Percentiles rank a stretch among this genome's conserved stretches.
These are phyloP conservation scores for Ophiostoma sp. DNA, from an alignment of 2,329 filamentous ascomycete species.

Conservation along the genomic window DNA sequence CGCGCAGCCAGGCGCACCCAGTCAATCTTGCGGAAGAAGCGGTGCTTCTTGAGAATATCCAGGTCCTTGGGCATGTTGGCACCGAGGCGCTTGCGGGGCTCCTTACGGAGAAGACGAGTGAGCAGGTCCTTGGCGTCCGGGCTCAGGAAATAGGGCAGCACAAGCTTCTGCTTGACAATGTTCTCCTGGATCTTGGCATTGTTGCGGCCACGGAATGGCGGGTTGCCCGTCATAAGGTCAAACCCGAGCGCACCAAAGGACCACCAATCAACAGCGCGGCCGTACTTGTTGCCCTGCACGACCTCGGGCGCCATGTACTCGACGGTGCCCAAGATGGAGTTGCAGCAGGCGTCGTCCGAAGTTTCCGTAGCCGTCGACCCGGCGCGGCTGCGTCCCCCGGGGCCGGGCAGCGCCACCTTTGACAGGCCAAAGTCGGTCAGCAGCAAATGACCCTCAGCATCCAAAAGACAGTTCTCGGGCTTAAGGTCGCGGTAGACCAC, in stretches of 20 bases:
- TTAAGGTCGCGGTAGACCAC: constrained; percentile 97
- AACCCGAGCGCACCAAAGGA: constrained; percentile 90
- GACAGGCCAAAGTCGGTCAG: constrained; percentile 96
- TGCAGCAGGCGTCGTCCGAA: constrained; percentile 66
- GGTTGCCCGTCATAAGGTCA: constrained; percentile 88
- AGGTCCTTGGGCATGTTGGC: constrained; percentile 88
- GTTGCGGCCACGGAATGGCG: constrained; percentile 88
- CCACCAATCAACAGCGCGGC: constrained; percentile 98
- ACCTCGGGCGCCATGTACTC: constrained; percentile 99
- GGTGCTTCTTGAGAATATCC: constrained; percentile 80
- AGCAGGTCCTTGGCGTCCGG: constrained; percentile 93
- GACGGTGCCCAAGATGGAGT: constrained; percentile 89
- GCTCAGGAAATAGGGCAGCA: constrained; percentile 85
- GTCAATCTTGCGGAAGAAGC: constrained; percentile 96
- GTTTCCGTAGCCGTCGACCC: constrained; percentile 18
- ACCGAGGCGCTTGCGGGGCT: constrained; percentile 86
- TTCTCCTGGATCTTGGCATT: constrained; percentile 94
- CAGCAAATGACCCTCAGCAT: constrained; percentile 86
- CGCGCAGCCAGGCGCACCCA: constrained; percentile 84
- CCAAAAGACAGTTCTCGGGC: constrained; percentile 94
- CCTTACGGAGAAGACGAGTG: constrained; percentile 85
- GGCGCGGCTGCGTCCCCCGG: constrained; percentile 45
- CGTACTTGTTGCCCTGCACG: constrained; percentile 82
- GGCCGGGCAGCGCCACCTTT: constrained; percentile 71
- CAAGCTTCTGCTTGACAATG: constrained; percentile 89